These are phyloP conservation scores for Xylaria sp. DNA, from an alignment of 2,329 filamentous ascomycete species.

Conservation along the genomic window DNA sequence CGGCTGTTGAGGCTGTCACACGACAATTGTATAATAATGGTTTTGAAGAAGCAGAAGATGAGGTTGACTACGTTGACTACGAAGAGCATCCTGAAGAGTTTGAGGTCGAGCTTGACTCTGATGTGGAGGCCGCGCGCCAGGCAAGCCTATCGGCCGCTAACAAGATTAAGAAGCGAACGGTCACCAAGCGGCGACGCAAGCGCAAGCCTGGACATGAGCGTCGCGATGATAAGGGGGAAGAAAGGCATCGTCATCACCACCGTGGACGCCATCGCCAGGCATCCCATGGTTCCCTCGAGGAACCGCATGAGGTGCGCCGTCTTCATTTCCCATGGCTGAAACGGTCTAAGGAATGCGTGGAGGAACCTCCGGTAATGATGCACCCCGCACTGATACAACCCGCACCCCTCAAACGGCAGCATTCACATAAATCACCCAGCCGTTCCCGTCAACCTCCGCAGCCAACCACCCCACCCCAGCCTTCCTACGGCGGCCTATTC, in stretches of 20 bases:
- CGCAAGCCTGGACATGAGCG: constrained; percentile 47
- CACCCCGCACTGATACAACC: constrained; percentile 38
- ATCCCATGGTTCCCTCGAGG: constrained; percentile 43
- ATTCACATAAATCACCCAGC: constrained; percentile 38
- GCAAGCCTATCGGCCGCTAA: constrained; percentile 49
- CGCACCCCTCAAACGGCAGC: constrained; percentile 42
- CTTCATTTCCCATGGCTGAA: constrained; percentile 45
- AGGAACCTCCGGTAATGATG: constrained; percentile 37
- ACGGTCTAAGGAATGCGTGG: constrained; percentile 42
- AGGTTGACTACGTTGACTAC: constrained; percentile 53
- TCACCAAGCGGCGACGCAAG: constrained; percentile 52
- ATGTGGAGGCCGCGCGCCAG: constrained; percentile 50
- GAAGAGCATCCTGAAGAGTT: constrained; percentile 47
- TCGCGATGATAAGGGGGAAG: constrained; percentile 40
- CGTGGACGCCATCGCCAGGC: constrained; percentile 33
- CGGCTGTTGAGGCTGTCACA: constrained; percentile 65
- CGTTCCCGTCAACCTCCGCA: constrained; percentile 39
- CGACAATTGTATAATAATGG: constrained; percentile 59
- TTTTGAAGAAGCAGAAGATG: constrained; percentile 52
- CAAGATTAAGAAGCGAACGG: constrained; percentile 52
- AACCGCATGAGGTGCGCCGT: constrained; percentile 39
- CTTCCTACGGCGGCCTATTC: constrained; percentile 45
- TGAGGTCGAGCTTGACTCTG: constrained; percentile 49
- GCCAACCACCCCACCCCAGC: constrained; percentile 42
- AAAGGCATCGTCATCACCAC: constrained; percentile 35